Conservation (phyloP, 495 filamentous ascomycete species). For the Penicillium fimorum region DNA sequence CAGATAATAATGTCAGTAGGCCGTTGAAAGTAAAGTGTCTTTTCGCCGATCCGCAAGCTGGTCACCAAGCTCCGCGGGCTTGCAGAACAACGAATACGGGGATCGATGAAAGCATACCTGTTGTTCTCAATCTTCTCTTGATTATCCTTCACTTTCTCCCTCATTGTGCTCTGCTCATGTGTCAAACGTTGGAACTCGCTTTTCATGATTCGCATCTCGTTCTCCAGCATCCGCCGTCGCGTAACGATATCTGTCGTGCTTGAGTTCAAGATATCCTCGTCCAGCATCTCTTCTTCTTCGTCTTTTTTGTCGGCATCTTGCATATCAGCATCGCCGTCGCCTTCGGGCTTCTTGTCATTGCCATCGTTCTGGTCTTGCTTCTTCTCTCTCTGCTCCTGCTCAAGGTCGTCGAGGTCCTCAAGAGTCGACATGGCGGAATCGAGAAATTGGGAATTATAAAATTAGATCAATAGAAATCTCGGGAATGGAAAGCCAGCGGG, state of each 20-base stretch:
- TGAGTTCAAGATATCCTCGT: conserved; percentile 84
- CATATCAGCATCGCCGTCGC: conserved; percentile 82
- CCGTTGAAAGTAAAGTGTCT: neutral
- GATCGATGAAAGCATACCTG: conserved; percentile 53
- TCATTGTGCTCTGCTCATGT: conserved; percentile 92
- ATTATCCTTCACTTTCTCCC: conserved; percentile 98
- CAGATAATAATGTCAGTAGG: conserved; percentile 10
- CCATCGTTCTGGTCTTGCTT: conserved; percentile 60
- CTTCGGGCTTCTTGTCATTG: conserved; percentile 55
- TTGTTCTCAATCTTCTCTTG: conserved; percentile 99
- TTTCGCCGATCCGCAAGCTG: neutral
- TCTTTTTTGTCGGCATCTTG: conserved; percentile 73
- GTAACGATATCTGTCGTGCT: conserved; percentile 93
- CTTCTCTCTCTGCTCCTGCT: conserved; percentile 76
- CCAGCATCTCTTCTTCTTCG: conserved; percentile 74
- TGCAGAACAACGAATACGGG: conserved; percentile 8
- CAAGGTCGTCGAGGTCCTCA: conserved; percentile 78
- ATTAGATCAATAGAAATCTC: conserved; percentile 6
- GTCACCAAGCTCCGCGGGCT: conserved; percentile 18
- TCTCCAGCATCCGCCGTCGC: conserved; percentile 82
- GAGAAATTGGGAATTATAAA: conserved; percentile 10
- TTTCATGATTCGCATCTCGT: conserved; percentile 97
- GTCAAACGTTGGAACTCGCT: conserved; percentile 92
- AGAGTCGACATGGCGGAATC: conserved; percentile 69
- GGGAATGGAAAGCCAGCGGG: conserved; percentile 7